A percentile compares a stretch with the other conserved stretches of the same genome.
These are phyloP conservation scores for Microsporum ferrugineum DNA, from an alignment of 2,329 filamentous ascomycete genomes.

Conservation along the genomic window DNA sequence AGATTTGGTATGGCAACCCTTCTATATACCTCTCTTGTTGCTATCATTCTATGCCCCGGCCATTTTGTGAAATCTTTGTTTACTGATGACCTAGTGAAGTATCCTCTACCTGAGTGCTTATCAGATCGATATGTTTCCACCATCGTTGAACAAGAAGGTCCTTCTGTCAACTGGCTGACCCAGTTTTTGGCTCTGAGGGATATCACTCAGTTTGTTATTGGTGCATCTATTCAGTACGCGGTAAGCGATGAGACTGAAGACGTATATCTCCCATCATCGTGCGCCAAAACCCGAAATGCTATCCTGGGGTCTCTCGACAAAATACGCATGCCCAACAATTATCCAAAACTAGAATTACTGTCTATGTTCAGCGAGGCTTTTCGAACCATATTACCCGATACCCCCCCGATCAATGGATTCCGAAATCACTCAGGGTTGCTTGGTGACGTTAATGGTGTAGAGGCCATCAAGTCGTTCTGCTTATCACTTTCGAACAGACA, in stretches of 20 bases:
- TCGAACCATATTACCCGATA: slow-evolving; percentile 31
- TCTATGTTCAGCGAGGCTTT: slow-evolving; percentile 28
- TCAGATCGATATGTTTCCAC: slow-evolving; percentile 26
- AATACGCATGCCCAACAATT: slow-evolving; percentile 25
- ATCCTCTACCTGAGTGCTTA: slow-evolving; percentile 29
- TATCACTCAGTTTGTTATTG: slow-evolving; percentile 30
- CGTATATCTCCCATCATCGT: slow-evolving; percentile 25
- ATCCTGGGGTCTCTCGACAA: slow-evolving; percentile 28
- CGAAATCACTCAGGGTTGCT: slow-evolving; percentile 17
- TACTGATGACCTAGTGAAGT: slow-evolving; percentile 19
- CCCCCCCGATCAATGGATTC: slow-evolving; percentile 20
- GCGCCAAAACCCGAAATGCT: slow-evolving; percentile 29
- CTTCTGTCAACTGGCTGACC: slow-evolving; percentile 27
- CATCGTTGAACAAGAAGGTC: slow-evolving; percentile 23
- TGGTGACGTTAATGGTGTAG: slow-evolving; percentile 26
- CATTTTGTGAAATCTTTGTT: background rate
- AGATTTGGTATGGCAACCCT: slow-evolving; percentile 29
- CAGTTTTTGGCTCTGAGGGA: slow-evolving; percentile 33
- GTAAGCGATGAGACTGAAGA: slow-evolving; percentile 28
- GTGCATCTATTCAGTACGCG: slow-evolving; percentile 30
- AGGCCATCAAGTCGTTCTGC: slow-evolving; percentile 29
- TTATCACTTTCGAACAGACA: slow-evolving; percentile 26
- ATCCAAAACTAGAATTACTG: slow-evolving; percentile 28
- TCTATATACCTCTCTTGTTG: slow-evolving; percentile 20
- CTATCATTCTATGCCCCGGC: background rate